Percentiles rank a stretch among this genome's conserved stretches.
These are phyloP conservation scores for Eimeria acervulina DNA, from an alignment of 169 alveolate species.

Conservation along the genomic window DNA sequence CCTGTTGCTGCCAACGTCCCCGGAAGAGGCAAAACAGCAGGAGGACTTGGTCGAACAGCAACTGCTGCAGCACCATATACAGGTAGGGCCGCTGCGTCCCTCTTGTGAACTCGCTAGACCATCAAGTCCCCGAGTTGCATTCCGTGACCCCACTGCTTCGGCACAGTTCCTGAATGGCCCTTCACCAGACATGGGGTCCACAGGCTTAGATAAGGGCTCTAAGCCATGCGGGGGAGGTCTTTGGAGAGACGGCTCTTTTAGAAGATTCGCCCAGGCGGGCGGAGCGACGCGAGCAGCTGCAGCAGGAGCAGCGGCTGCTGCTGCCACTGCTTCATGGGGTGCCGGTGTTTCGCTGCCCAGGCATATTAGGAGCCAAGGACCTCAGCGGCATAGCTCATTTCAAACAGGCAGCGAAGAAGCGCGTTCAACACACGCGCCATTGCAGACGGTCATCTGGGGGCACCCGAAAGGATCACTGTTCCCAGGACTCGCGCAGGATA, in stretches of 20 bases:
- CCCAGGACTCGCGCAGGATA: not conserved
- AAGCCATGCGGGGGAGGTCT: not conserved
- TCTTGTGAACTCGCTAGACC: not conserved
- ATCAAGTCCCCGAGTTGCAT: not conserved
- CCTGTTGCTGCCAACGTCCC: conserved; percentile 11
- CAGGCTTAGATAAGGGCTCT: not conserved
- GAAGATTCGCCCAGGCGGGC: not conserved
- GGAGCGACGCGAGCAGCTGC: conserved; percentile 63
- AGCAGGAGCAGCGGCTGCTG: conserved; percentile 74
- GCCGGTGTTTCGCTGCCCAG: conserved; percentile 10
- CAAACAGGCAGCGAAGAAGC: not conserved
- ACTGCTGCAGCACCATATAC: conserved; percentile 13
- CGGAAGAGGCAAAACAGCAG: not conserved
- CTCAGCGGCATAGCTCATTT: not conserved
- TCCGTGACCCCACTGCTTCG: not conserved
- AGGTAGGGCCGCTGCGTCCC: not conserved
- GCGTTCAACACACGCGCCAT: not conserved
- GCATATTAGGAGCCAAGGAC: not conserved
- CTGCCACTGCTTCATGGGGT: conserved; percentile 74
- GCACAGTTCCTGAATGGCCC: not conserved
- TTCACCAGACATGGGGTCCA: not conserved
- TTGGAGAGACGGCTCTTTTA: not conserved
- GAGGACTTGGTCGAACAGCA: conserved; percentile 9
- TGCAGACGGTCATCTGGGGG: conserved; percentile 16
- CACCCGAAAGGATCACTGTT: not conserved